phyloP scores from a whole-genome alignment of 2,329 filamentous ascomycete species.

The Teratosphaeriaceae sp. region DNA sequence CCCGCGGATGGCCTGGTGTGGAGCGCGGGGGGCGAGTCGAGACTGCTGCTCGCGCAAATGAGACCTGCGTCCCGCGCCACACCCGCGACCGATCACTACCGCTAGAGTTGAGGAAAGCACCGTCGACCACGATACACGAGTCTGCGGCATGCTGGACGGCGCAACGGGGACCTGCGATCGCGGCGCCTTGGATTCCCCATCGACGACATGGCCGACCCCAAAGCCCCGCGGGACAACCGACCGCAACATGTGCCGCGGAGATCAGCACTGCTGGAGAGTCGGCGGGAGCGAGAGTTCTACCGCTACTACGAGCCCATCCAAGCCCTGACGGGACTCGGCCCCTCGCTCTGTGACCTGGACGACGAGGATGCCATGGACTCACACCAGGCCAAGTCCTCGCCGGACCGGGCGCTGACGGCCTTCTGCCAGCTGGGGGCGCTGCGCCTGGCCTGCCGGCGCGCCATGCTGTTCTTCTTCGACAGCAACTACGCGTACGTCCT shows the following conservation, averaged over 20 bases:
- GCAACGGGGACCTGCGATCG: not conserved
- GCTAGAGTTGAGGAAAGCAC: too few species aligned
- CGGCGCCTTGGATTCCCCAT: not conserved
- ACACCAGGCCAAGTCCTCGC: constrained; percentile 23
- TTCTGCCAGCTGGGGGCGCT: constrained; percentile 46
- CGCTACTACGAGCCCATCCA: constrained; percentile 25
- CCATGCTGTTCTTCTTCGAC: constrained; percentile 50
- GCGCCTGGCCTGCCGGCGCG: constrained; percentile 40
- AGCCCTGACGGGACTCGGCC: constrained; percentile 20
- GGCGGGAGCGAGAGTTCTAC: constrained; percentile 28
- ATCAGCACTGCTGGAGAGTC: constrained; percentile 15
- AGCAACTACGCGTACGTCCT: constrained; percentile 44
- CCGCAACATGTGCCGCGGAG: constrained; percentile 3
- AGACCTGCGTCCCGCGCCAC: too few species aligned
- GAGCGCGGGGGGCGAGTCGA: too few species aligned
- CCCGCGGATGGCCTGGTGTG: too few species aligned
- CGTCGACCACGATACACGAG: not conserved
- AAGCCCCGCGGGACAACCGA: not conserved
- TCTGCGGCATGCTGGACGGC: too few species aligned
- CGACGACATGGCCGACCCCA: not conserved
- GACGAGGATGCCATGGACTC: constrained; percentile 15
- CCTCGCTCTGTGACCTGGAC: constrained; percentile 20
- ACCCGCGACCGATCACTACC: too few species aligned
- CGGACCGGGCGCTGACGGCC: constrained; percentile 37
- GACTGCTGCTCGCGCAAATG: too few species aligned